Percentiles rank a stretch among this genome's conserved stretches.
These are phyloP conservation scores for Yamadazyma olivae DNA, from an alignment of 805 yeast genomes.

Conservation along the genomic window DNA sequence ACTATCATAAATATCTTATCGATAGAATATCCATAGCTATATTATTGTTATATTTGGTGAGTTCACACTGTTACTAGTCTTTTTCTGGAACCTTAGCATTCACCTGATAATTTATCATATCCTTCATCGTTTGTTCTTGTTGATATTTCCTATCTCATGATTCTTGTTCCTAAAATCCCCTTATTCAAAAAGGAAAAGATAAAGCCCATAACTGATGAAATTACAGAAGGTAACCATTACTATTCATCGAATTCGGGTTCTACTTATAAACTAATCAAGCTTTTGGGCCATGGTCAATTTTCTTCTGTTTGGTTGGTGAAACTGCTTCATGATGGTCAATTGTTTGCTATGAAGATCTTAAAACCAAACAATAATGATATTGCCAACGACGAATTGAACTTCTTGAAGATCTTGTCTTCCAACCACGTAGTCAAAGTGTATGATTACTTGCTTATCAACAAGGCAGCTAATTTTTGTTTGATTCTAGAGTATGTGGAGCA, in stretches of 20 bases:
- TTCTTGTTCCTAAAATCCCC: no score
- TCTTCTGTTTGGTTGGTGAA: conserved; percentile 61
- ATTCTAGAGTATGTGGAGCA: conserved; percentile 2
- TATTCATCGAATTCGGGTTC: conserved; percentile 37
- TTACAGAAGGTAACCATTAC: conserved; percentile 62
- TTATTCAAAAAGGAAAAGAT: no score
- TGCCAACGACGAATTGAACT: conserved; percentile 60
- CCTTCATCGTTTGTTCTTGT: no score
- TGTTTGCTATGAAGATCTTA: conserved; percentile 62
- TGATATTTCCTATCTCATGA: no score
- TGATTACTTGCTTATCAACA: conserved; percentile 3
- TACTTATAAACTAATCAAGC: conserved; percentile 47
- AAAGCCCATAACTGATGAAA: no score
- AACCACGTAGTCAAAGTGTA: conserved; percentile 1
- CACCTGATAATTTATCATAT: no score
- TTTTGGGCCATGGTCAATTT: conserved; percentile 72
- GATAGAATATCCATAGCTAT: no score
- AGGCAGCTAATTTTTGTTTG: conserved; percentile 4
- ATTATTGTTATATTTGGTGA: no score
- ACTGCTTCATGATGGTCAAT: conserved; percentile 31
- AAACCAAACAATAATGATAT: conserved; percentile 58
- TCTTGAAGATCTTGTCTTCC: conserved; percentile 36
- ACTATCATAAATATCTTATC: no score
- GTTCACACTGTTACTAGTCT: no score
- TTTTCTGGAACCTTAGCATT: no score